Percentiles rank a stretch among this genome's conserved stretches.
Conservation (phyloP, 164 flowering plant species). For the Magnolia officinalis region DNA sequence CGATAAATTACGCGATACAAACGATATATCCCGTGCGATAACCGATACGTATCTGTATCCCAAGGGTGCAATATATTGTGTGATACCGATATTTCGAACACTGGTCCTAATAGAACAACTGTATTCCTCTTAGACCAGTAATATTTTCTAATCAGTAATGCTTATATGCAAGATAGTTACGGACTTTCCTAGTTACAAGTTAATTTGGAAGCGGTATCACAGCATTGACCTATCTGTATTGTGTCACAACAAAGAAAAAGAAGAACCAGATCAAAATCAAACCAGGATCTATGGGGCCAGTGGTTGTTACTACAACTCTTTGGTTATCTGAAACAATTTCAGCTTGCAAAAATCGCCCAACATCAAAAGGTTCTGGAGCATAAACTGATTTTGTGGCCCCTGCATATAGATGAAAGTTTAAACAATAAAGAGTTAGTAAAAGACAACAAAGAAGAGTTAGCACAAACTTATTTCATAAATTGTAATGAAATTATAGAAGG, state of each 20-base stretch:
- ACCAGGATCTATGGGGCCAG: slow-evolving; percentile 88
- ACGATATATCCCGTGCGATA: too few species aligned
- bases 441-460: background rate
- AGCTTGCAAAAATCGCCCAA: slow-evolving; percentile 73
- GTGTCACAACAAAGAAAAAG: background rate
- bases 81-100: too few species aligned
- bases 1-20: too few species aligned
- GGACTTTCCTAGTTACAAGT: background rate
- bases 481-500: too few species aligned
- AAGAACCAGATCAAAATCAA: slow-evolving; percentile 5
- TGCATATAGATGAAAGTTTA: slow-evolving; percentile 21
- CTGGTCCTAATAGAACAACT: too few species aligned
- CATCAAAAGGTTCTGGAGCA: slow-evolving; percentile 98
- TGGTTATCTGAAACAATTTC: slow-evolving; percentile 60
- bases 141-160: background rate
- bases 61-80: too few species aligned
- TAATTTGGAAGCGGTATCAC: background rate
- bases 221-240: background rate
- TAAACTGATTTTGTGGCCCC: slow-evolving; percentile 89
- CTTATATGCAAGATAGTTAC: background rate
- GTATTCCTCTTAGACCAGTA: too few species aligned
- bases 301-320: slow-evolving; percentile 43
- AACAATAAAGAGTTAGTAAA: background rate
- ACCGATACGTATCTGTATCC: too few species aligned
- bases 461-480: too few species aligned